A percentile compares a stretch with the other conserved stretches of the same genome.
Conservation (phyloP, 2,329 filamentous ascomycete genomes). For the Chaetomium sp. region DNA sequence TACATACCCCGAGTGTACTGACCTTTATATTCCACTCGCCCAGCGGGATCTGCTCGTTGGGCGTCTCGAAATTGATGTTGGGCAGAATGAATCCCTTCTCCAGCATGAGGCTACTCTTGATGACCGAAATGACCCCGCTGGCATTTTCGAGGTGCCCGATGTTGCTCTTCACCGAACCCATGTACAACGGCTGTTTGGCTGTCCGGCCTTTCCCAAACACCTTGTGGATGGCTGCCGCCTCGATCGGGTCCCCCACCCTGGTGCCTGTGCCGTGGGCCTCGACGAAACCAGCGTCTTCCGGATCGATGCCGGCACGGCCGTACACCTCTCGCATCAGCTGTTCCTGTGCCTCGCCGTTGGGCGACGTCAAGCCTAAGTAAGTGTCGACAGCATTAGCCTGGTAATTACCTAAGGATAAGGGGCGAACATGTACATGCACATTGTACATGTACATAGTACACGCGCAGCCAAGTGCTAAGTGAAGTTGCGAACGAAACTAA, state of each 20-base stretch:
- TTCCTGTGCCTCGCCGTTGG: constrained; percentile 5
- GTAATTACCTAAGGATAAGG: background rate
- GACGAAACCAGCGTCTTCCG: constrained; percentile 5
- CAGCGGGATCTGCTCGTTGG: background rate
- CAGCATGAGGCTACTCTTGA: background rate
- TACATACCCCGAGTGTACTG: background rate
- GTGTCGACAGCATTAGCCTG: background rate
- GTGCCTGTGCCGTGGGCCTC: constrained; percentile 32
- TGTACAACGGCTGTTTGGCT: background rate
- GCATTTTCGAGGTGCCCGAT: background rate
- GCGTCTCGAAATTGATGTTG: background rate
- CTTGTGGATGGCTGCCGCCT: background rate
- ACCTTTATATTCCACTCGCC: background rate
- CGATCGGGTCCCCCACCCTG: constrained; percentile 5
- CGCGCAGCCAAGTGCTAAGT: background rate
- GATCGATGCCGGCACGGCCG: background rate
- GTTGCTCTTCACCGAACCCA: constrained; percentile 1
- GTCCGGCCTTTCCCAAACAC: background rate
- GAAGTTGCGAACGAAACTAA: background rate
- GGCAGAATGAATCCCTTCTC: background rate
- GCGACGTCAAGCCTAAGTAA: background rate
- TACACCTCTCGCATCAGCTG: constrained; percentile 10
- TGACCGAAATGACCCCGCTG: background rate
- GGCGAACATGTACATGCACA: no score
- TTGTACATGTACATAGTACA: no score